Evolutionary conservation across 768 basidiomycete genomes (phyloP).

Genomic region (Hortiboletus flavorubellus): DNA sequence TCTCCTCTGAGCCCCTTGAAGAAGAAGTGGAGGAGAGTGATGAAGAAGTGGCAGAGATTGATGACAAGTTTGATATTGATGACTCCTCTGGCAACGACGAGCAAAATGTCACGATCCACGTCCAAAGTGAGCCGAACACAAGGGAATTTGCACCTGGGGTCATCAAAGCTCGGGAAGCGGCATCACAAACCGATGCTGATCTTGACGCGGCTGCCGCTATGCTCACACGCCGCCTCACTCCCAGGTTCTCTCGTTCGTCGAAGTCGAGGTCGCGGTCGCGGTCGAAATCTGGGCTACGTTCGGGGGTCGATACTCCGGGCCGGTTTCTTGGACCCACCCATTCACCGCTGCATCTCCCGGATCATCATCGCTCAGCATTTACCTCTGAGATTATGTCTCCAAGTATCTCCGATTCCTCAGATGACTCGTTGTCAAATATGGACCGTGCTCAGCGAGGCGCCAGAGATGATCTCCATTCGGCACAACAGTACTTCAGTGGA

Average conservation of each 20-base stretch:
- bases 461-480: conserved; percentile 50
- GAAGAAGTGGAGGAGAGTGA: conserved; percentile 42
- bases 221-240: conserved; percentile 30
- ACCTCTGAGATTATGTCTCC: conserved; percentile 30
- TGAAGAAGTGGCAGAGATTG: conserved; percentile 51
- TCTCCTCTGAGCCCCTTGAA: conserved; percentile 25
- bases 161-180: conserved; percentile 30
- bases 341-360: conserved; percentile 38
- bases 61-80: conserved; percentile 91
- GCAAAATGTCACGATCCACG: background rate
- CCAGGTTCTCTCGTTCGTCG: conserved; percentile 24
- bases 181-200: conserved; percentile 27
- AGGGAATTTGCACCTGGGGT: conserved; percentile 16
- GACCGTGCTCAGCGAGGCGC: conserved; percentile 44
- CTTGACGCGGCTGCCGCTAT: conserved; percentile 33
- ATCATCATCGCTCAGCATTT: conserved; percentile 31
- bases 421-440: conserved; percentile 32
- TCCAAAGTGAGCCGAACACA: conserved; percentile 15
- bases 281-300: conserved; percentile 39
- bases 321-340: conserved; percentile 53
- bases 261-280: conserved; percentile 37
- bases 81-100: conserved; percentile 58
- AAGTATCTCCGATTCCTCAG: conserved; percentile 39
- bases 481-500: conserved; percentile 35
- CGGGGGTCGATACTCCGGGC: conserved; percentile 63